These are phyloP conservation scores for Orobanche coerulescens DNA, from an alignment of 257 asterid species.

Conservation along the genomic window DNA sequence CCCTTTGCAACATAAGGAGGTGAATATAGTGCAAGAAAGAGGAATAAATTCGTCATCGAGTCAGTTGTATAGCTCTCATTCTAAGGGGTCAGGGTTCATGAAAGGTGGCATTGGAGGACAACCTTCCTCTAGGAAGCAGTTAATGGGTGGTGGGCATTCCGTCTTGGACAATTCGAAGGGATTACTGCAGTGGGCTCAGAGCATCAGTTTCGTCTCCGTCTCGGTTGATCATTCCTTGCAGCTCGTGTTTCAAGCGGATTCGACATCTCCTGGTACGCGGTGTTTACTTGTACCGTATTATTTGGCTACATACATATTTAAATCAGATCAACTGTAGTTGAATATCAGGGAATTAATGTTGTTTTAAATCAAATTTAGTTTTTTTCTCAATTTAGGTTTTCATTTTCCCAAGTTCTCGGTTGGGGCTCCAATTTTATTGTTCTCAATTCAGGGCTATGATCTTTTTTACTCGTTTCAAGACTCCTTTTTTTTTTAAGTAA, in stretches of 20 bases:
- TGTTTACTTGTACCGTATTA: constrained; percentile 3
- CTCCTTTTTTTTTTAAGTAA: no score
- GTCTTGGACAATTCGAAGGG: constrained; percentile 75
- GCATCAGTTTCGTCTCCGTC: constrained; percentile 84
- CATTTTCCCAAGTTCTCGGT: no score
- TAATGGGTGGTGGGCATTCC: constrained; percentile 71
- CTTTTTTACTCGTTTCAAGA: no score
- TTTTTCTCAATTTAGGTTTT: no score
- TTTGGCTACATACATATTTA: background rate
- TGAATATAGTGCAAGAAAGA: constrained; percentile 76
- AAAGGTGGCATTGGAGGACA: constrained; percentile 80
- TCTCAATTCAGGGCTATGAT: no score
- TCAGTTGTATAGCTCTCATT: constrained; percentile 63
- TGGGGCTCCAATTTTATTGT: no score
- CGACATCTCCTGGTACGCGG: constrained; percentile 53
- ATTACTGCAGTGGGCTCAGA: constrained; percentile 90
- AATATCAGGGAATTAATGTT: no score
- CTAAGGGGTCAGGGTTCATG: constrained; percentile 67
- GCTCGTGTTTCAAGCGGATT: constrained; percentile 77
- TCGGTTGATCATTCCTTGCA: constrained; percentile 91
- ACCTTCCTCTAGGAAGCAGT: constrained; percentile 76
- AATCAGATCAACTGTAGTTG: background rate
- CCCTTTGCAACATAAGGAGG: constrained; percentile 82
- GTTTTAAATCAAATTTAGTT: no score
- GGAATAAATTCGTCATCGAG: constrained; percentile 58